Evolutionary conservation across 805 yeast species (phyloP), one percentile per base, ranked within the genome.

Genomic region (Cyberlindnera veronae): DNA sequence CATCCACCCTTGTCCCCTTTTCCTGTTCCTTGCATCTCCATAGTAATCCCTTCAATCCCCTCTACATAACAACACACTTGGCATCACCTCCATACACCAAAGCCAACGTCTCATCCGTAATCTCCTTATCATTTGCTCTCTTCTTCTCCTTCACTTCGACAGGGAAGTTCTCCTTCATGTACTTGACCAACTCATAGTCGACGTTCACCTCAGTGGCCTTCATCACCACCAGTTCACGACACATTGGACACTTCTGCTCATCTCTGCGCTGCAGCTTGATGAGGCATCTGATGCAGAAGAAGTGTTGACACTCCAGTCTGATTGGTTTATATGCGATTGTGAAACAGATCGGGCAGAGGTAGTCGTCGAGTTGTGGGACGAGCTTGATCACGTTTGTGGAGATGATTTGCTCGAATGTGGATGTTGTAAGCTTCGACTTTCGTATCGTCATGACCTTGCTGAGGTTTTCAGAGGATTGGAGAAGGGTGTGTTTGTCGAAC

Each of bases 311-410:
- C 9, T 60, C 62, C 13, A 84, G 63, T 34, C 79, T 62, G 34
- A 84, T 79, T 3, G 93, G 93, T 51, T 82, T 81, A 62, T 72
- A 84, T 0, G 89, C 88, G 33, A 84, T 70, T 3, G 76, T 69
- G 57, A 76, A 72, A 55, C 93, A 84, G 9, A 84, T 77, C 1
- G 90, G 87, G 55, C 93, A 84, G 2, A 77, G 64, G 52, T 82
- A 84, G 56, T 84, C 91, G 35, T 84, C 90, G 5, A 84, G 61
- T 56, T 82, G 90, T 2, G 93, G 93, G 1, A 82, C 64, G 2
- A 84, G 59, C 21, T 72, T 68, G 27, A 84, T 58, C 14, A 84
- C 59, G 19, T 76, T 67, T 18, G 66, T 66, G 22, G 81, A 72
- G 24, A 84, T 77, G 21, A 80, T 68, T 21, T 52, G 57, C 24